Percentiles rank a stretch among this genome's conserved stretches.
Conservation (phyloP, 108 stramenopile species). For the Skeletonema grethae region DNA sequence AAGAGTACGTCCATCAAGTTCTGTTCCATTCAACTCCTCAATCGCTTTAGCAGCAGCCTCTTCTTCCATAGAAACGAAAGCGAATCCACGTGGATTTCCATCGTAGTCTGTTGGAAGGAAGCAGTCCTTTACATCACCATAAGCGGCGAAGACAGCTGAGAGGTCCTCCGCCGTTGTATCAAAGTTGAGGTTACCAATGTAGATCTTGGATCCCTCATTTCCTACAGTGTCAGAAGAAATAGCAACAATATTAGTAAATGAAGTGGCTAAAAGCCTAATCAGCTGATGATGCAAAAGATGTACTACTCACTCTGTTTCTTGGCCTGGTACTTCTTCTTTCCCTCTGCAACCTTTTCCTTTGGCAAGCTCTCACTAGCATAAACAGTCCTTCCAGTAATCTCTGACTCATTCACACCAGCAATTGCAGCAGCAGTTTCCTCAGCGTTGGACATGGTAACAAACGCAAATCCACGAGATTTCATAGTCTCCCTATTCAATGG, state of each 20-base stretch:
- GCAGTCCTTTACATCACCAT: conserved; percentile 74
- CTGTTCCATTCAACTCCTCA: conserved; percentile 79
- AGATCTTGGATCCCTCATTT: conserved; percentile 59
- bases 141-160: conserved; percentile 64
- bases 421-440: conserved; percentile 69
- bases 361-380: conserved; percentile 70
- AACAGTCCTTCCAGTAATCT: conserved; percentile 63
- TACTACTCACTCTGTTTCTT: conserved; percentile 14
- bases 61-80: conserved; percentile 78
- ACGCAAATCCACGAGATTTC: conserved; percentile 79
- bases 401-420: conserved; percentile 52
- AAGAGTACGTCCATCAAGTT: conserved; percentile 86
- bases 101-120: conserved; percentile 80
- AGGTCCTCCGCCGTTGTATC: conserved; percentile 67
- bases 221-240: conserved; percentile 3
- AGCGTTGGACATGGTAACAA: conserved; percentile 79
- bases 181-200: conserved; percentile 83
- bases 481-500: conserved; percentile 76
- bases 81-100: conserved; percentile 84
- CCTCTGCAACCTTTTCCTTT: conserved; percentile 55
- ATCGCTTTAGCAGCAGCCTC: conserved; percentile 84
- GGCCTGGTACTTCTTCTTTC: conserved; percentile 20
- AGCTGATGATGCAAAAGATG: neutral
- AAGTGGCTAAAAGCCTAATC: neutral
- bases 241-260: neutral